Base-by-base conservation (phyloP, 2,329 filamentous ascomycete species). In the Penicillium sumatraense region DNA sequence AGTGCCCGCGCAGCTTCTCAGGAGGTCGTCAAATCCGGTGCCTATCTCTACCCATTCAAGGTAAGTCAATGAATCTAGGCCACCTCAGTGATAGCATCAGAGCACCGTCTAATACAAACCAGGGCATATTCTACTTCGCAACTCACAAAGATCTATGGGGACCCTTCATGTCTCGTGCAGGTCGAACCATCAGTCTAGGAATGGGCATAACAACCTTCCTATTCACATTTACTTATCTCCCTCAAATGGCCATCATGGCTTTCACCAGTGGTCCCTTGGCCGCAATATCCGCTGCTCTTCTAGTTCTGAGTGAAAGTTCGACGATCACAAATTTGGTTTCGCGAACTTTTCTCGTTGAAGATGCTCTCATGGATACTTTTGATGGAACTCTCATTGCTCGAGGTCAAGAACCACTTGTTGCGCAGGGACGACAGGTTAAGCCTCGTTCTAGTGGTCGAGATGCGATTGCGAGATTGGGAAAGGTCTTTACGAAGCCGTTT, bases 171-270 rank as follows among this genome's bases (percentile, higher is more conserved):
- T 75, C 78, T n/a, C 83, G 82, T 49, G 75, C 87, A 31, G 71
- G 79, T 2, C 81, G 83, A 2, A 91, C 88, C 24, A 63, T 96
- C 48, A 81, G 83, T 1, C 82, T 96, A 2, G 91, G 90, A 13
- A 73, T 87, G 9, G 83, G 85, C 41, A 87, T 97, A 42, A 87
- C 93, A 1, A 80, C 81, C 10, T 80, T 84, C 72, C 96, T 97
- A 91, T 97, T 98, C 75, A 79, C 89, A 64, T 87, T 97, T 70
- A 89, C 92, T 46, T 97, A 96, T 72, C 70, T 87, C 8, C 93
- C 93, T 0, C 93, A 97, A 78, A 84, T 91, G 21, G 89, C 91
- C 1, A 74, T 96, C 13, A 83, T 96, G 41, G 83, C 91, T 49
- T 87, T 97, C 65, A 89, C 96, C 59, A 93, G 91, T 61, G 93